Evolutionary conservation across 2,329 filamentous ascomycete species (phyloP), one percentile per base, ranked within the genome.

Genomic region (Aaosphaeria pasadenensis): DNA sequence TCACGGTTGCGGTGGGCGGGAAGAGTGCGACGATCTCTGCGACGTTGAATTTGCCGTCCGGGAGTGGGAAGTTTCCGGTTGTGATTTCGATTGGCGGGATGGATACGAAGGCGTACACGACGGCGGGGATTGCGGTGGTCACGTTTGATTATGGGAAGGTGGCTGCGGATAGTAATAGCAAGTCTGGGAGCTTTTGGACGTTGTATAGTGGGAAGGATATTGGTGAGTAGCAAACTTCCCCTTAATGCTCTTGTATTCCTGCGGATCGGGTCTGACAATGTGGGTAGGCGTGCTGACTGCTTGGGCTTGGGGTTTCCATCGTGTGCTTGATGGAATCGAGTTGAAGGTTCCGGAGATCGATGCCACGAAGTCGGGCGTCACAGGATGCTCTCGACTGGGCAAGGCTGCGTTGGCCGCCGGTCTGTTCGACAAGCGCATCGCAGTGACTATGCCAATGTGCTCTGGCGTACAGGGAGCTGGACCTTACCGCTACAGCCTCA

Each of bases 71-170:
- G 2, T 61, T 55, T 29, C 60, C 61, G 1, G 76, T 77, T 5
- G 71, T 79, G 9, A 78, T 79, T 50, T 73, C 75, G 33, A 78
- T 78, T 47, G 77, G 76, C 11, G 75, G 76, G 17, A 78, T 78
- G 62, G 68, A 73, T 52, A 74, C 73, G 55, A 71, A 72, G 59
- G 71, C 71, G 7, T 79, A 78, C 53, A 59, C 75, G 5, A 66
- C 67, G 24, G 73, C 73, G 1, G 76, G 75, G 4, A 77, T 78
- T 52, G 75, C 76, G 2, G 71, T 79, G 11, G 76, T 75, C 4
- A 74, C 74, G 11, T 77, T 78, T 53, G 74, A 78, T 54, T 79
- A 79, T 56, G 70, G 69, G 5, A 67, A 60, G 30, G 76, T 79
- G 1, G 73, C 76, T 1, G 70, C 75, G 9, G 76, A 79, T 50